Evolutionary conservation across 2,329 filamentous ascomycete genomes (phyloP), one percentile per base, ranked within the genome.

Genomic region (Colletotrichum falcatum): DNA sequence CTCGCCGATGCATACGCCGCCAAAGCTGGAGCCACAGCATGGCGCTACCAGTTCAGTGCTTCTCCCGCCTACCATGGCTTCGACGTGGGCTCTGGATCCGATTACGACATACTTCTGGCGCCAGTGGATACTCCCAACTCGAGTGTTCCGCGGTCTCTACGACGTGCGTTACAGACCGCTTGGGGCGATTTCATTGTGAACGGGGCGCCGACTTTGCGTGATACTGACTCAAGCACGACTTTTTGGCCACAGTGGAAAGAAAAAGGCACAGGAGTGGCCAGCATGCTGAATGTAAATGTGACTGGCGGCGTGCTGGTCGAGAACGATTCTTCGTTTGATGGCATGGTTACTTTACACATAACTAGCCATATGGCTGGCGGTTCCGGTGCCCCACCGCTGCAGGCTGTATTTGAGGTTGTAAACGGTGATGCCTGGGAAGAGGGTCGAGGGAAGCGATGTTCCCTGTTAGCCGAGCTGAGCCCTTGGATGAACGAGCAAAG

Each of bases 31-130:
- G 61, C 44, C 9, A 46, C 4, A 20, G 53, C 61, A 20, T 69
- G 66, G 66, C 61, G 61, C 12, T 69, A 69, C 37, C 66, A 69
- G 30, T 69, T 59, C 23, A 69, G 66, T 26, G 61, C 65, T 8
- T 28, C 54, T 0, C 66, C 66, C 5, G 61, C 66, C 23, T 69
- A 69, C 30, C 66, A 69, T 16, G 66, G 66, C 18, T 18, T 65
- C 1, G 66, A 69, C 30, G 35, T 69, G 14, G 66, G 66, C 3
- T 59, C 66, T 1, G 66, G 66, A 9, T 44, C 61, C 1, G 28
- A 26, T 30, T n/a, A 9, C 5, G 66, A 69, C 16, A 44, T 69
- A n/a, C 54, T 69, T 8, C 66, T 69, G 7, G 66, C 61, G n/a
- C 44, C 46, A 5, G 53, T 65, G 1, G 26, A 53, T 12, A 65